A percentile compares a stretch with the other conserved stretches of the same genome.
Conservation (phyloP, 2,329 filamentous ascomycete species). For the Cytospora piceae region DNA sequence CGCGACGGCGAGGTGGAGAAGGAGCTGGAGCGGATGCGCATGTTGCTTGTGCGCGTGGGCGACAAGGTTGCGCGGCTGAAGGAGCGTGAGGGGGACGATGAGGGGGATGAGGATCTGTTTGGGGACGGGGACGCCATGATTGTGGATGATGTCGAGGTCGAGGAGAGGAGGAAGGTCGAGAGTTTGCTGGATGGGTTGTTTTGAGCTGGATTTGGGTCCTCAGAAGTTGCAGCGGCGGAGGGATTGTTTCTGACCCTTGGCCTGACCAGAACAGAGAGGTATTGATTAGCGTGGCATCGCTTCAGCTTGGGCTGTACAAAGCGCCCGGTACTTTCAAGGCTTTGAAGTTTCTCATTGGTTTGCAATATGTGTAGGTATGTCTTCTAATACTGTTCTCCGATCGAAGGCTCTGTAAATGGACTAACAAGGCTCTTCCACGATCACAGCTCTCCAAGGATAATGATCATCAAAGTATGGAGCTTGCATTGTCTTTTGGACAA, state of each 20-base stretch:
- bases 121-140: conserved; percentile 33
- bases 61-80: conserved; percentile 52
- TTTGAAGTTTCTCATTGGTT: not conserved
- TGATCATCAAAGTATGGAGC: not conserved
- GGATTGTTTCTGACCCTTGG: not conserved
- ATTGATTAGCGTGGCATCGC: not conserved
- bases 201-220: not conserved
- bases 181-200: conserved; percentile 43
- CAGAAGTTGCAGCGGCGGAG: not conserved
- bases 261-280: not conserved
- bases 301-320: not conserved
- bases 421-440: not conserved
- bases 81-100: conserved; percentile 25
- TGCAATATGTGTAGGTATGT: not conserved
- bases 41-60: conserved; percentile 63
- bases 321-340: not conserved
- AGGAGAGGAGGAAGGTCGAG: conserved; percentile 49
- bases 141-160: conserved; percentile 43
- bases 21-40: conserved; percentile 69
- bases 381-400: not conserved
- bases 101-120: conserved; percentile 20
- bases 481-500: not conserved
- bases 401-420: not conserved
- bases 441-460: not conserved
- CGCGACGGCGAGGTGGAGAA: conserved; percentile 66